Percentiles rank a stretch among this genome's conserved stretches.
These are phyloP conservation scores for Musa acuminata DNA, from an alignment of 176 grass and related monocot species.

Conservation along the genomic window DNA sequence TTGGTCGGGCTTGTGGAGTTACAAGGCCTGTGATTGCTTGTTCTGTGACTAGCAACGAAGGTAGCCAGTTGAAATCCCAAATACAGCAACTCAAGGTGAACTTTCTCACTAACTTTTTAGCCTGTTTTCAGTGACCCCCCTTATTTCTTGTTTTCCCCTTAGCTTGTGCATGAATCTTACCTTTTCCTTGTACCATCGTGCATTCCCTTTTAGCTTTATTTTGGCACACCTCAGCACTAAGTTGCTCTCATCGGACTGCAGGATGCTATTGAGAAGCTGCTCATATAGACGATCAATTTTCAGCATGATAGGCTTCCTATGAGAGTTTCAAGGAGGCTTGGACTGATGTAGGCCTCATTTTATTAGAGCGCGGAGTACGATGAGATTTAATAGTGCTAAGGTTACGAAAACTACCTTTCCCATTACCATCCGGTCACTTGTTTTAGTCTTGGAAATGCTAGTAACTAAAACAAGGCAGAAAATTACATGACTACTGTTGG, in stretches of 20 bases:
- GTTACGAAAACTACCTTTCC: too few relatives aligned
- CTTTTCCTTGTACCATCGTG: too few relatives aligned
- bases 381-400: too few relatives aligned
- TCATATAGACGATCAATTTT: not conserved
- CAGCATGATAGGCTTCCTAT: not conserved
- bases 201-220: too few relatives aligned
- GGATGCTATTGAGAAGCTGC: conserved; percentile 6
- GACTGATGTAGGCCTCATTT: not conserved
- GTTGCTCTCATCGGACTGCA: not conserved
- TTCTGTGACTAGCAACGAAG: conserved; percentile 9
- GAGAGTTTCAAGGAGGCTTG: not conserved
- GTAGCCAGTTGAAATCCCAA: conserved; percentile 8
- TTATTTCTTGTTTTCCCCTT: not conserved
- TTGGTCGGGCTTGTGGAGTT: conserved; percentile 9
- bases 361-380: not conserved
- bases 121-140: too few relatives aligned
- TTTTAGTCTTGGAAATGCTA: too few relatives aligned
- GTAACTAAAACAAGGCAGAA: too few relatives aligned
- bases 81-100: conserved; percentile 2
- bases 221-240: not conserved
- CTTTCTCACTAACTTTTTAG: not conserved
- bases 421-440: too few relatives aligned
- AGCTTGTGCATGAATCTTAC: not conserved
- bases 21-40: conserved; percentile 6
- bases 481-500: too few relatives aligned